Evolutionary conservation across 306 rosid species (phyloP), one percentile per base, ranked within the genome.

Genomic region (Cercis canadensis): DNA sequence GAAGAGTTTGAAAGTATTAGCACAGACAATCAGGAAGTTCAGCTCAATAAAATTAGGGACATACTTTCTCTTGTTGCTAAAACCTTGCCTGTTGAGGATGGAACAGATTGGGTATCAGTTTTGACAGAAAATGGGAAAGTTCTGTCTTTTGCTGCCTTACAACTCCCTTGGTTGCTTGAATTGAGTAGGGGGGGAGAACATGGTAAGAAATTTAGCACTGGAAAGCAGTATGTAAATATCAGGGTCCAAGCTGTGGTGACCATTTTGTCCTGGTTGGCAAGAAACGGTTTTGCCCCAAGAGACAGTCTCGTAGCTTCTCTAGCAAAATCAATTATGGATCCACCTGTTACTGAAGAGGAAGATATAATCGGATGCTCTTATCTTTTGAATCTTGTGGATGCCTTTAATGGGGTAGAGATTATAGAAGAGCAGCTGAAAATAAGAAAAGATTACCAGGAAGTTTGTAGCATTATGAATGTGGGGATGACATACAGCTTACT

Each of bases 151-250:
- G 89, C 96, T 85, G 84, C 94, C 57, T 78, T 67, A 37, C 95
- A 89, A 71, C 91, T 94, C 75, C 99, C 99, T 50, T 84, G 97
- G 97, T 73, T 94, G 86, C 85, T 91, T 80, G 92, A 85, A 53
- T 79, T 94, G 79, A 94, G 92, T 75, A 86, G 40, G 72, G 84
- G 76, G 56, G 69, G 81, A 54, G 89, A 87, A 76, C 69, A 57
- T 76, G 72, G 60, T 50, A 63, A 67, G 74, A 87, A 83, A 74
- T 51, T 61, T 37, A 65, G 39, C 52, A 19, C 90, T 18, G 88
- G 88, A 83, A 87, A 80, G 68, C 79, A 79, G 74, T 87, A 79
- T 80, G 69, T 83, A 51, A 84, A 81, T 65, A 74, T 80, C 58
- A 81, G 74, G 82, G 75, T 84, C 17, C 97, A 89, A 74, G 97